Evolutionary conservation across 129 eudicot species (phyloP), one percentile per base, ranked within the genome.

Genomic region (Artemisia argyi): DNA sequence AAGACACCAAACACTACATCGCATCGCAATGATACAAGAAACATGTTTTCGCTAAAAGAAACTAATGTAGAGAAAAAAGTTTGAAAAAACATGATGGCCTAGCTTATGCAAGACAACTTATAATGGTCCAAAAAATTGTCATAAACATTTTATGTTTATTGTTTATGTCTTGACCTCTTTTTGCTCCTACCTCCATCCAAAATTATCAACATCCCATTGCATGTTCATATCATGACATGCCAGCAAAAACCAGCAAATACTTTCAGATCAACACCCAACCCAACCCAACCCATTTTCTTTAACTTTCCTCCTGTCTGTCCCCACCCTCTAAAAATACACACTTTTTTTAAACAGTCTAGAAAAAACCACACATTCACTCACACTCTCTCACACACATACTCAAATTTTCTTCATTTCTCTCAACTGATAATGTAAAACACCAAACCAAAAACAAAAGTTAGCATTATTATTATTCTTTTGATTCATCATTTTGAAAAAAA

Each of bases 361-460:
- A 68, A 7, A 13, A 51, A 0, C 16, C 52, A 52, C 64, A 8
- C 18, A 19, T 11, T 46, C 72, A 10, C 50, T 28, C 56, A 8
- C 59, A 22, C 64, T 19, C 81, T 66, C 75, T 52, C 77, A 18
- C 64, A 24, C 73, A 24, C 69, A n/a, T 70, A 32, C 74, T 54
- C 54, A 74, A 52, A 42, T 54, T 19, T 39, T 44, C 63, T 26
- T 48, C 75, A 19, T 67, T 52, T 59, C 69, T 67, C 66, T 68
- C 79, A 48, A 16, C 39, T 79, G 92, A 88, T 88, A 79, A 88
- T 92, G 96, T 92, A 84, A 91, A 82, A 12, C 67, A 74, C 20
- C 77, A 8, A 22, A 39, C 46, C 46, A 39, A 39, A 39, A 39
- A 39, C 7, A 71, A 73, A 66, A 74, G 63, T 65, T 77, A n/a